These are phyloP conservation scores for Gossypium laxum DNA, from an alignment of 441 rosid genomes.

Conservation along the genomic window DNA sequence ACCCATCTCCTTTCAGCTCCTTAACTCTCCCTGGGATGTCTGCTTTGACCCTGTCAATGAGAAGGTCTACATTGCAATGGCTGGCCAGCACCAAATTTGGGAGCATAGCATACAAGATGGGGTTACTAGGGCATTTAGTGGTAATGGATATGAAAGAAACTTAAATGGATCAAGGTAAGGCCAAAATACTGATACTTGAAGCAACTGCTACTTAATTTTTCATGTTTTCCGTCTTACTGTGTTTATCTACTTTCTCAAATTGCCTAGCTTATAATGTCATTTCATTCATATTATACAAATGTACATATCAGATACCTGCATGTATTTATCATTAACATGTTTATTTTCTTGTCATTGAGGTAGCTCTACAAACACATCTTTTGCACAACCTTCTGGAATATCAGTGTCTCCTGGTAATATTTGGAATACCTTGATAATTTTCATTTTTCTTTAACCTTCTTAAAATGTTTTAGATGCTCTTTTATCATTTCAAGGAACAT, in stretches of 20 bases:
- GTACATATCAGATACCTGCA: background rate
- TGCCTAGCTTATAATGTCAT: background rate
- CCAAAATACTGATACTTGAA: slow-evolving; percentile 5
- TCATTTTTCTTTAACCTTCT: background rate
- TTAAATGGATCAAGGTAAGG: slow-evolving; percentile 76
- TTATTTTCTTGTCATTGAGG: slow-evolving; percentile 20
- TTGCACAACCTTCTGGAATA: slow-evolving; percentile 92
- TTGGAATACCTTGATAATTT: slow-evolving; percentile 11
- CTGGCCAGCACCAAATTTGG: slow-evolving; percentile 97
- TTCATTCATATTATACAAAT: background rate
- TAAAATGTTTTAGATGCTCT: background rate
- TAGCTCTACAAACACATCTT: slow-evolving; percentile 70
- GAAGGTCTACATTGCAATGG: slow-evolving; percentile 86
- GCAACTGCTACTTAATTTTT: background rate
- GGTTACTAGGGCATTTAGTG: slow-evolving; percentile 70
- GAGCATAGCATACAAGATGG: slow-evolving; percentile 58
- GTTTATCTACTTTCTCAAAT: background rate
- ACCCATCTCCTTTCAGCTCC: slow-evolving; percentile 42
- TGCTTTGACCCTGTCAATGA: slow-evolving; percentile 61
- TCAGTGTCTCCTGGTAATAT: slow-evolving; percentile 63
- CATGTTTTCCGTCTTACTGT: slow-evolving; percentile 1
- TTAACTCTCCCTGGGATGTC: slow-evolving; percentile 96
- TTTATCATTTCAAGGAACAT: background rate
- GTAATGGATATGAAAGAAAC: slow-evolving; percentile 89
- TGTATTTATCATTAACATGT: slow-evolving; percentile 4